Evolutionary conservation across 768 basidiomycete genomes (phyloP), one percentile per base, ranked within the genome.

Genomic region (Suillus clintonianus): DNA sequence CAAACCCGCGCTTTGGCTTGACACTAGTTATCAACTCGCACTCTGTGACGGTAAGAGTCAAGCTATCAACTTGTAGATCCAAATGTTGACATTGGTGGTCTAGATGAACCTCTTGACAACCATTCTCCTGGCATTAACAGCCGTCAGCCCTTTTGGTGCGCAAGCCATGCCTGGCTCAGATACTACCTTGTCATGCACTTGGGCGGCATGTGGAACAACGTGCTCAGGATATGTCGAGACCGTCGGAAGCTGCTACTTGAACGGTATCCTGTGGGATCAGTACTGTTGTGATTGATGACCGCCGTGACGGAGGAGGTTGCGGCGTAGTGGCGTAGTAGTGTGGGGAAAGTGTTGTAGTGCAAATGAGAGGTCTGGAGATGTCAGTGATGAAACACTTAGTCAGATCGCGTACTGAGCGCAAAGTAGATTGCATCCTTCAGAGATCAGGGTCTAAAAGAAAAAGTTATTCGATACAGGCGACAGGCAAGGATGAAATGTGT

Each of bases 401-500:
- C n/a, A 36, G 34, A 36, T 5, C 47, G 24, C 47, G 47, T 47
- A 24, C 47, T 47, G 22, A 2, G 13, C 24, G 24, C 14, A 48
- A 27, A 48, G 24, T 24, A 15, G 47, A 14, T 37, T 37, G 22
- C 32, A 55, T 17, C n/a, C 14, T 2, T 24, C 36, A 22, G 8
- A 37, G 14, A 37, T 24, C 14, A 13, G n/a, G 32, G n/a, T n/a
- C 7, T 4, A 22, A 55, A 37, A 36, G 36, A 55, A 57, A 22
- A 57, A 8, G 4, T 60, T 67, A 50, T 50, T 69, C 42, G 65
- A 71, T 75, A 75, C 75, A 75, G 68, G 70, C 53, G 34, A 66
- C 63, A 65, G 64, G 63, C 65, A 67, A 67, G 70, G 72, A 76
- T 71, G 66, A 68, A 67, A 68, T 64, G 72, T 71, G 71, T 66